Conservation (phyloP, 345 rosid genomes). For the Bruguiera sexangula region DNA sequence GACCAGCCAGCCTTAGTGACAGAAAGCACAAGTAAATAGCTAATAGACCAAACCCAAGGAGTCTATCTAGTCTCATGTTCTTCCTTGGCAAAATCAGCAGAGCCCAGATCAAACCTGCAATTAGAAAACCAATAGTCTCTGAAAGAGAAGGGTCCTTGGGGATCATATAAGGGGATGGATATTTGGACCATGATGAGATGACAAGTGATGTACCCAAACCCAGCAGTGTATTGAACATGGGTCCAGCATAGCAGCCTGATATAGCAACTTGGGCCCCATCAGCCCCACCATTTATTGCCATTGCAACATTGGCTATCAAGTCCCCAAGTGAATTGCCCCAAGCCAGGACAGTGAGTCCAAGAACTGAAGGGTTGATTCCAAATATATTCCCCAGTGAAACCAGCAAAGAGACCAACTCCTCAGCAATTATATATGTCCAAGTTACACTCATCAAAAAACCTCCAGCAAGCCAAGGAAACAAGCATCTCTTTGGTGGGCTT, state of each 20-base stretch:
- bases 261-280: conserved; percentile 83
- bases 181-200: conserved; percentile 55
- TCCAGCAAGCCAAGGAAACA: conserved; percentile 67
- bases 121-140: conserved; percentile 67
- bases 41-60: conserved; percentile 69
- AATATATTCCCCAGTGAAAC: conserved; percentile 59
- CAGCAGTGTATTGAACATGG: conserved; percentile 76
- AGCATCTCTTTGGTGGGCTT: conserved; percentile 62
- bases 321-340: conserved; percentile 98
- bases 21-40: conserved; percentile 72
- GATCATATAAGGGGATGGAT: conserved; percentile 54
- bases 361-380: conserved; percentile 74
- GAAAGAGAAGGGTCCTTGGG: conserved; percentile 59
- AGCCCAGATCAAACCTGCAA: conserved; percentile 76
- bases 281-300: conserved; percentile 73
- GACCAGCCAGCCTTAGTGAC: conserved; percentile 44
- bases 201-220: conserved; percentile 70
- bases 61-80: conserved; percentile 58
- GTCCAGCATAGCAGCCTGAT: conserved; percentile 92
- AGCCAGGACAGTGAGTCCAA: conserved; percentile 85
- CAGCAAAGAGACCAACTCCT: conserved; percentile 70
- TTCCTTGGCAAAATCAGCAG: conserved; percentile 69
- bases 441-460: conserved; percentile 86
- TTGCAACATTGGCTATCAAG: conserved; percentile 67
- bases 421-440: conserved; percentile 85